Conservation (phyloP, 768 basidiomycete genomes). For the Sporobolomyces phaffii region DNA sequence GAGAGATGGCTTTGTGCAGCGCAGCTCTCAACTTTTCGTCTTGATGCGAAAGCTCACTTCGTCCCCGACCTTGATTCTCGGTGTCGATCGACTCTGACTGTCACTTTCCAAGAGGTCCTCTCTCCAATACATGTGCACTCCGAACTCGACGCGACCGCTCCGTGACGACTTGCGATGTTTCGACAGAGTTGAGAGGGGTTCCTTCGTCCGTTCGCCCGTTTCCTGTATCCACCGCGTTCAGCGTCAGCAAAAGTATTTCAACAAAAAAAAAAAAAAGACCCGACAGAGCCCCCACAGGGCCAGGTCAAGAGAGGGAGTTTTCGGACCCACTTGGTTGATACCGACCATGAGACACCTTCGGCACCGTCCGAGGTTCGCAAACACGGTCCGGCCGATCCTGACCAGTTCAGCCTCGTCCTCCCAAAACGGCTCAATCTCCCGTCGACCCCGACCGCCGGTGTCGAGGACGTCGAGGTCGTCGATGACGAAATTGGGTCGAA, state of each 20-base stretch:
- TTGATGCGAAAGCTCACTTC: not conserved
- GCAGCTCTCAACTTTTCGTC: too few species aligned
- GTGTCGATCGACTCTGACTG: not conserved
- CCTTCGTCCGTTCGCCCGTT: conserved; percentile 30
- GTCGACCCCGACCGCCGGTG: not conserved
- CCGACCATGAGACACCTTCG: conserved; percentile 41
- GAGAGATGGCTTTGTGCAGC: too few species aligned
- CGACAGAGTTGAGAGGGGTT: conserved; percentile 34
- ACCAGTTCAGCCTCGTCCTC: conserved; percentile 32
- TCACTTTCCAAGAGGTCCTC: not conserved
- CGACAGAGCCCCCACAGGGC: not conserved
- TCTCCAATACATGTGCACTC: conserved; percentile 31
- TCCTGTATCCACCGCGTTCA: not conserved
- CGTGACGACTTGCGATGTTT: conserved; percentile 23
- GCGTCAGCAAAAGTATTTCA: not conserved
- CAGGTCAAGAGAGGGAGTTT: not conserved
- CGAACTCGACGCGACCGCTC: conserved; percentile 38
- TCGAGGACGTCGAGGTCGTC: not conserved
- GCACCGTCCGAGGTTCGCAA: conserved; percentile 32
- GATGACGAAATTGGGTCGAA: conserved; percentile 41
- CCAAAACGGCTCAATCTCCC: conserved; percentile 21
- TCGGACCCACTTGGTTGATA: conserved; percentile 25
- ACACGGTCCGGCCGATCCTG: conserved; percentile 21
- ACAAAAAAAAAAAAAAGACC: too few species aligned
- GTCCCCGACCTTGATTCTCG: conserved; percentile 1